Conservation (phyloP, 1,139 yeast genomes). For the Blastobotrys petasosporus region DNA sequence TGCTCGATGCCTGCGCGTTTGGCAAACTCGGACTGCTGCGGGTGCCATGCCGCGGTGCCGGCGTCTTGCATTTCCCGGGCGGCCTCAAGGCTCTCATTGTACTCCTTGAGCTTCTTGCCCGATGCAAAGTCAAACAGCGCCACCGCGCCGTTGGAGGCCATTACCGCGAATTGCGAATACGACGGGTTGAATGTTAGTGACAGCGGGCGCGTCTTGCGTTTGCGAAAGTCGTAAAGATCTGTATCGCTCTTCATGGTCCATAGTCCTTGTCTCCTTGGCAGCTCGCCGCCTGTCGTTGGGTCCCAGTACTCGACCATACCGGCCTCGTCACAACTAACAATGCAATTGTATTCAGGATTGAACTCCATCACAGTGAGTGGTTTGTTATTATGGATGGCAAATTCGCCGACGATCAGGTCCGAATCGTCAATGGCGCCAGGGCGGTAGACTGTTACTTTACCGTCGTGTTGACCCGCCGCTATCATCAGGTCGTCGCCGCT, state of each 20-base stretch:
- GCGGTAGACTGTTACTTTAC: slow-evolving; percentile 25
- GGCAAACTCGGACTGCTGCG: slow-evolving; percentile 30
- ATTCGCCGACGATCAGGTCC: slow-evolving; percentile 14
- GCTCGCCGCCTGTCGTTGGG: slow-evolving; percentile 22
- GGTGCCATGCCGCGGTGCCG: slow-evolving; percentile 23
- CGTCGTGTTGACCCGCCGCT: slow-evolving; percentile 28
- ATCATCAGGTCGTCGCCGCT: slow-evolving; percentile 16
- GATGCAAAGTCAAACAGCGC: slow-evolving; percentile 34
- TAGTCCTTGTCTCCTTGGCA: slow-evolving; percentile 14
- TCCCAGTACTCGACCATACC: slow-evolving; percentile 47
- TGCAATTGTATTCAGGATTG: slow-evolving; percentile 32
- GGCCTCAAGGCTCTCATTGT: slow-evolving; percentile 32
- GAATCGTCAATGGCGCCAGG: slow-evolving; percentile 5
- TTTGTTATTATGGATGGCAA: slow-evolving; percentile 32
- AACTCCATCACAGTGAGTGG: slow-evolving; percentile 32
- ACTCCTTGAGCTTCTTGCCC: slow-evolving; percentile 37
- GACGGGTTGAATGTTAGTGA: slow-evolving; percentile 29
- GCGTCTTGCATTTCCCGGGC: slow-evolving; percentile 28
- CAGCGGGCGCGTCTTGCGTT: slow-evolving; percentile 30
- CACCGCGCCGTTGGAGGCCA: slow-evolving; percentile 36
- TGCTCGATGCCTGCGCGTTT: slow-evolving; percentile 30
- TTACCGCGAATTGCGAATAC: slow-evolving; percentile 28
- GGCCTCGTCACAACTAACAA: slow-evolving; percentile 37
- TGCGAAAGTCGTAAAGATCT: slow-evolving; percentile 39
- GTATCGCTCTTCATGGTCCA: slow-evolving; percentile 42